Evolutionary conservation across 805 yeast genomes (phyloP), one percentile per base, ranked within the genome.

Genomic region (Candida wancherniae): DNA sequence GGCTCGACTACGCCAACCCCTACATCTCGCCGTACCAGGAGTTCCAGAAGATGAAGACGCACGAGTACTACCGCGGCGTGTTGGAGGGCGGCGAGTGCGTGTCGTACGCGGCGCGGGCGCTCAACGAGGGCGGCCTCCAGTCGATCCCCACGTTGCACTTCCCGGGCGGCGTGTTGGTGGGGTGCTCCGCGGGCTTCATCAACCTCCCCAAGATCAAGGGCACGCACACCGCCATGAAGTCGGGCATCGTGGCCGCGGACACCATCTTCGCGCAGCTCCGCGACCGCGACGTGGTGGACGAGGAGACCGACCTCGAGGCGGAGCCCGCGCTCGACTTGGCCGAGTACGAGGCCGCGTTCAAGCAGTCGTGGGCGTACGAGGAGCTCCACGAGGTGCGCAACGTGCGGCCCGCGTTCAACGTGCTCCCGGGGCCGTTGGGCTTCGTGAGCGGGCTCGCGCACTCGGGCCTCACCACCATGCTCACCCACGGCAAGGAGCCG

Each of bases 161-260:
- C 73, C 97, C 97, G 2, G 99, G 99, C 29, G 99, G 98, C 31
- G 80, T 87, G 6, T 62, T 92, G 17, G 90, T 92, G 22, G 99
- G 99, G 19, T 92, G 94, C 35, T 67, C 94, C 35, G 98, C 98
- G 3, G 98, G 98, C 1, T 90, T 92, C 57, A 74, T 92, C 76
- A 92, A 92, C 54, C 97, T 92, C 25, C 97, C 98, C 31, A 92
- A 90, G 58, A 84, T 92, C 51, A 92, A 92, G 62, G 99, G 99
- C 10, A 80, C 97, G 0, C 99, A 92, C 57, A 90, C 96, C 1
- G 97, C 99, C 1, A 85, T 92, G 77, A 92, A 92, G 58, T 72
- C 92, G 7, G 98, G 97, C 19, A 80, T 92, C 72, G 58, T 92
- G 17, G 98, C 98, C 2, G 98, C 97, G 2, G 97, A 92, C 50